These are phyloP conservation scores for Zarea fungicola DNA, from an alignment of 2,329 filamentous ascomycete genomes.

Conservation along the genomic window DNA sequence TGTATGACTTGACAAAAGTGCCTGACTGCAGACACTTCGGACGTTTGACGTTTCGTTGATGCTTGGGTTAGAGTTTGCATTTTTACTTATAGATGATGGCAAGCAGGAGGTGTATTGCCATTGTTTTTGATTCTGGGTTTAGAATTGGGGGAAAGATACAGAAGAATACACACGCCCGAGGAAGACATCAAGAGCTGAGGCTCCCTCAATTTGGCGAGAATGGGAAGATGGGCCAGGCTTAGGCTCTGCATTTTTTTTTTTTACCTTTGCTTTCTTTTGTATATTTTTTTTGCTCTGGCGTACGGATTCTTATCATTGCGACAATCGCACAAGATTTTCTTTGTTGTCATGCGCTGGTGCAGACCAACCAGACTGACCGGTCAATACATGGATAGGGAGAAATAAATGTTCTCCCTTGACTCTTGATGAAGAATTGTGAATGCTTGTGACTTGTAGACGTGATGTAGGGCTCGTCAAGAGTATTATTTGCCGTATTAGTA, in stretches of 20 bases:
- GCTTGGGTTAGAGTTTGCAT: constrained; percentile 1
- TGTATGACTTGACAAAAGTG: not conserved
- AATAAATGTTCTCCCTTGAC: not conserved
- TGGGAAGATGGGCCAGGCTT: not conserved
- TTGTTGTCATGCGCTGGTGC: not conserved
- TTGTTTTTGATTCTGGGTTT: not conserved
- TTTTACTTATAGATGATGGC: constrained; percentile 7
- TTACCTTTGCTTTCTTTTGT: constrained; percentile 4
- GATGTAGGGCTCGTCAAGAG: too few species aligned
- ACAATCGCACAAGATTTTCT: not conserved
- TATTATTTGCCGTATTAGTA: too few species aligned
- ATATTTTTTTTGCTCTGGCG: not conserved
- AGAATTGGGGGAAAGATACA: not conserved
- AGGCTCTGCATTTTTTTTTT: not conserved
- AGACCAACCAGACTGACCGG: not conserved
- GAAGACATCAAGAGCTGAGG: constrained; percentile 15
- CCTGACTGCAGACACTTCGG: constrained; percentile 2
- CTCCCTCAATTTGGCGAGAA: constrained; percentile 6
- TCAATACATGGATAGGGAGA: not conserved
- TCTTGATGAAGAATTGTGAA: not conserved
- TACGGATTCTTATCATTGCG: not conserved
- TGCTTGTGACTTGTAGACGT: not conserved
- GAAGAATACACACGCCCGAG: not conserved
- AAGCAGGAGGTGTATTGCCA: not conserved
- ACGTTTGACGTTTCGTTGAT: not conserved